These are phyloP conservation scores for Fusarium sp. DNA, from an alignment of 2,329 filamentous ascomycete species.

Conservation along the genomic window DNA sequence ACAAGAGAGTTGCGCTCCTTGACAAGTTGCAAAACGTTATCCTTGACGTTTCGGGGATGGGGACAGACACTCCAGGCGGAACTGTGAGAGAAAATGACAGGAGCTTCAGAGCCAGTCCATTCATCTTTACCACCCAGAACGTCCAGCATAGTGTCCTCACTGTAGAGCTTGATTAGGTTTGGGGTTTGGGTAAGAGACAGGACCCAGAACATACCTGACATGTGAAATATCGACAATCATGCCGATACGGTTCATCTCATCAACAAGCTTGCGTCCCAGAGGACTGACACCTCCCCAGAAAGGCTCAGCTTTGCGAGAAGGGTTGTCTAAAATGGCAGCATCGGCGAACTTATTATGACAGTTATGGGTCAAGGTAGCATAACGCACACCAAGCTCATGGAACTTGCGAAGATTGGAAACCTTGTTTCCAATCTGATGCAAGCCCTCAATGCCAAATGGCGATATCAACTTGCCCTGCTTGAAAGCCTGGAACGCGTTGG, in stretches of 20 bases:
- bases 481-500: slow-evolving; percentile 73
- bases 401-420: slow-evolving; percentile 80
- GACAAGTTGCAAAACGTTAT: slow-evolving; percentile 83
- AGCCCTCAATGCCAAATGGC: slow-evolving; percentile 84
- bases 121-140: slow-evolving; percentile 74
- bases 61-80: slow-evolving; percentile 85
- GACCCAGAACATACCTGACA: slow-evolving; percentile 55
- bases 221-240: slow-evolving; percentile 95
- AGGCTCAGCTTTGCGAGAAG: slow-evolving; percentile 65
- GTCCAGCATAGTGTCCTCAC: slow-evolving; percentile 86
- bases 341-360: slow-evolving; percentile 93
- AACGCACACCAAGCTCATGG: slow-evolving; percentile 83
- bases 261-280: slow-evolving; percentile 75
- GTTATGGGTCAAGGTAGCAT: slow-evolving; percentile 91
- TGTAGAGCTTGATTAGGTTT: slow-evolving; percentile 36
- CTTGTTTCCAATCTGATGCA: slow-evolving; percentile 94
- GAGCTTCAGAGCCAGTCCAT: slow-evolving; percentile 81
- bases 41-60: slow-evolving; percentile 90
- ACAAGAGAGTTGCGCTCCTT: slow-evolving; percentile 80
- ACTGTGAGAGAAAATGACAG: slow-evolving; percentile 90
- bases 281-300: slow-evolving; percentile 80
- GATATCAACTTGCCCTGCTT: slow-evolving; percentile 76
- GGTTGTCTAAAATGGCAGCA: slow-evolving; percentile 75
- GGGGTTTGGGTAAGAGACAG: too few species aligned
- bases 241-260: slow-evolving; percentile 93